Evolutionary conservation across 768 basidiomycete genomes (phyloP).

Genomic region (Naganishia antarctica): DNA sequence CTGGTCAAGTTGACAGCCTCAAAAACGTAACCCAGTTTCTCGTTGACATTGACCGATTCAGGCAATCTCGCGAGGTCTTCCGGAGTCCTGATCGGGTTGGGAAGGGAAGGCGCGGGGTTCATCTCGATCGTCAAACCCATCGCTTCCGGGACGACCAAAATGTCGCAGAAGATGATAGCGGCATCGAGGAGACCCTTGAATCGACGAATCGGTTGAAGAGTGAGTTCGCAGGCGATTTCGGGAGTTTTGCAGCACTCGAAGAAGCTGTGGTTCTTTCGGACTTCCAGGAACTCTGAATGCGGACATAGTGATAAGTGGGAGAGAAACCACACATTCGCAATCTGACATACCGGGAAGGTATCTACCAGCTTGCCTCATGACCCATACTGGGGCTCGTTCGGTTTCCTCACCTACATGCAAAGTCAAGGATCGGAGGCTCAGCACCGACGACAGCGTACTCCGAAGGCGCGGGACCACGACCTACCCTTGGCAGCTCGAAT

Average conservation of each 20-base stretch:
- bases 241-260: slow-evolving; percentile 93
- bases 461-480: too few relatives aligned
- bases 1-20: slow-evolving; percentile 83
- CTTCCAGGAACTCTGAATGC: slow-evolving; percentile 72
- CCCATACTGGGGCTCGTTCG: slow-evolving; percentile 93
- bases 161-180: slow-evolving; percentile 96
- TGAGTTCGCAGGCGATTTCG: slow-evolving; percentile 78
- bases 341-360: slow-evolving; percentile 67
- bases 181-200: slow-evolving; percentile 85
- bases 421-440: too few relatives aligned
- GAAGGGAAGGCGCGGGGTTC: slow-evolving; percentile 86
- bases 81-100: slow-evolving; percentile 74
- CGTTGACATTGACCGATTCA: slow-evolving; percentile 64
- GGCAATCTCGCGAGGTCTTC: slow-evolving; percentile 64
- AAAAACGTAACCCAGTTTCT: slow-evolving; percentile 86
- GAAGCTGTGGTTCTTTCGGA: slow-evolving; percentile 82
- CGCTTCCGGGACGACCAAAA: slow-evolving; percentile 94
- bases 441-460: too few relatives aligned
- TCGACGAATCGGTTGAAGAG: slow-evolving; percentile 86
- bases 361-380: slow-evolving; percentile 94
- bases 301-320: slow-evolving; percentile 26
- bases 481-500: slow-evolving; percentile 78
- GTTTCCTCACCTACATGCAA: slow-evolving; percentile 66
- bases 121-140: slow-evolving; percentile 83
- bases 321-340: background rate